These are phyloP conservation scores for Diaporthe sp. DNA, from an alignment of 2,329 filamentous ascomycete species.

Conservation along the genomic window DNA sequence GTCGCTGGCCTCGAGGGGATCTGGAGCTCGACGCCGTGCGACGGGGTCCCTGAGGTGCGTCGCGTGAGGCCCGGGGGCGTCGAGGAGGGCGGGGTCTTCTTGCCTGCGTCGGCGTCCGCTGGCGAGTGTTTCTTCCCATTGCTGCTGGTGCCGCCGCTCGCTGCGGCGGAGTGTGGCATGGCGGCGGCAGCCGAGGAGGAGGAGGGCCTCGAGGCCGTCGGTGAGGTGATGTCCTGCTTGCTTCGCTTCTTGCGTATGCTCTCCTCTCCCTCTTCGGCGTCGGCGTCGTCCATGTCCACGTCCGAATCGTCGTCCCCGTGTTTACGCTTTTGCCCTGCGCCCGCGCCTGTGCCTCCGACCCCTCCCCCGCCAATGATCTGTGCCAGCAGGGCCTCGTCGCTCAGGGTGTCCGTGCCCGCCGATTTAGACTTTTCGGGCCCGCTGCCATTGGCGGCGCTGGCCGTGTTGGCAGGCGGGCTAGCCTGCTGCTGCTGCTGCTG, in stretches of 20 bases:
- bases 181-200: neutral
- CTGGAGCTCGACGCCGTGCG: constrained; percentile 70
- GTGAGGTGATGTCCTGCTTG: constrained; percentile 52
- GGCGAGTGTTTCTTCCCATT: neutral
- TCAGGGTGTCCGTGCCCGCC: constrained; percentile 44
- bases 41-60: constrained; percentile 65
- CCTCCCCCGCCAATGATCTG: constrained; percentile 37
- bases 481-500: constrained; percentile 44
- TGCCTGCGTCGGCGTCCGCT: constrained; percentile 37
- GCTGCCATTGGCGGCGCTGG: constrained; percentile 42
- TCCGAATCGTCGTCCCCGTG: constrained; percentile 50
- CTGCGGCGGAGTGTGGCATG: neutral
- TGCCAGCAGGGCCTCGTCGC: constrained; percentile 46
- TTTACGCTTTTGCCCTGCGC: constrained; percentile 47
- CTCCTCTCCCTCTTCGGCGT: constrained; percentile 47
- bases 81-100: constrained; percentile 42
- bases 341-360: neutral
- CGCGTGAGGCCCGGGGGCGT: constrained; percentile 61
- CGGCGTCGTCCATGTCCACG: constrained; percentile 49
- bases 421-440: constrained; percentile 31
- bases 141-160: neutral
- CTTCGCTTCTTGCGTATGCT: constrained; percentile 60
- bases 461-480: constrained; percentile 33
- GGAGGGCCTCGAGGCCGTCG: constrained; percentile 12
- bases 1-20: constrained; percentile 76